Base-by-base conservation (phyloP, 495 filamentous ascomycete genomes). In the Penicillium daleae region DNA sequence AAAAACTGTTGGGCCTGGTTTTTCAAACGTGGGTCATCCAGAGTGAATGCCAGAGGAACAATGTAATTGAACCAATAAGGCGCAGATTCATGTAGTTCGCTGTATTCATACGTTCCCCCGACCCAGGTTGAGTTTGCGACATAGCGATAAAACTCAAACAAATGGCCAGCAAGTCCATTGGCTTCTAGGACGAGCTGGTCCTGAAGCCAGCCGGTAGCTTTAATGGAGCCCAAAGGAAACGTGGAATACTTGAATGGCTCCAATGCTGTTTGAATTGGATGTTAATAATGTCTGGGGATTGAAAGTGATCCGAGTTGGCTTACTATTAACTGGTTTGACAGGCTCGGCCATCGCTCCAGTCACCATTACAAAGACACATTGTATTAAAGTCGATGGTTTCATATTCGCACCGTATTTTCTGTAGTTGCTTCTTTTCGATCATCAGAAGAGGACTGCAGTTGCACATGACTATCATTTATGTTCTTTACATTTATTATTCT, bases 1-100 rank as follows among this genome's bases (percentile, higher is more conserved):
- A 82, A 62, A 39, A 78, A 76, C 13, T 73, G 57, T 27, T 80
- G 74, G 6, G 86, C 80, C 59, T 90, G 86, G 1, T 37, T 64
- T 65, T 86, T 86, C n/a, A 89, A 70, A 17, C 83, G 66, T 1
- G 71, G 59, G 65, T 89, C 82, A 52, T 86, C 75, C 13, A 87
- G 69, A 0, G 74, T 72, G 65, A 83, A 89, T 15, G 87, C 85
- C n/a, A 89, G 76, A 13, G 87, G 85, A 3, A 90, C 87, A 5
- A 89, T 72, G 24, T 83, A 83, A 64, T 89, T 89, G 60, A 87
- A 82, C 87, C 86, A 90, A 67, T 90, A 89, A 2, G 86, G 86
- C 3, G 83, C 77, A 0, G 80, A 81, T 71, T 90, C 87, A 59
- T 87, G 79, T 3, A 89, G 74, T 7, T 68, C 69, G 46, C 82